Evolutionary conservation across 2,329 filamentous ascomycete species (phyloP).

Genomic region (Fusarium foetens): DNA sequence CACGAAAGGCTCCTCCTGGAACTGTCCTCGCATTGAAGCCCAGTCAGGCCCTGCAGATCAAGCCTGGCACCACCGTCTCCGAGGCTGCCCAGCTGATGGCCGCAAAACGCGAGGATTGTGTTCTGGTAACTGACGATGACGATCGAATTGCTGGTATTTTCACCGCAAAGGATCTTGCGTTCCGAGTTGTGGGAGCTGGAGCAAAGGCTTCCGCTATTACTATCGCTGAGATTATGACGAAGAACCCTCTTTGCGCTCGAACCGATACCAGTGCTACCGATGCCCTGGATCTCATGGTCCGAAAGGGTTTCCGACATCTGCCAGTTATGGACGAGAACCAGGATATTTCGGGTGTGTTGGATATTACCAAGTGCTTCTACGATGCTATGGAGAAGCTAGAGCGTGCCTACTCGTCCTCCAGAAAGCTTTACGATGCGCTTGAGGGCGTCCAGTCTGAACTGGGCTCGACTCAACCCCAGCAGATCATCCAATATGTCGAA

Average conservation of each 20-base stretch:
- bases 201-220: constrained; percentile 90
- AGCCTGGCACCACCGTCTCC: constrained; percentile 90
- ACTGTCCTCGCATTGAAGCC: constrained; percentile 96
- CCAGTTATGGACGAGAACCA: constrained; percentile 99
- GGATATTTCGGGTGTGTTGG: constrained; percentile 96
- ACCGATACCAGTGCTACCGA: constrained; percentile 99
- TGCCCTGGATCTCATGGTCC: constrained; percentile 96
- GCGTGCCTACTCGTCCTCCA: constrained; percentile 96
- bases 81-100: constrained; percentile 99
- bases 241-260: constrained; percentile 96
- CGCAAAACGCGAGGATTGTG: constrained; percentile 97
- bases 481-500: constrained; percentile 99
- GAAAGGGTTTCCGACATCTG: constrained; percentile 96
- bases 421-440: constrained; percentile 95
- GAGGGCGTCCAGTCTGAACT: constrained; percentile 98
- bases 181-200: constrained; percentile 92
- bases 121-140: constrained; percentile 96
- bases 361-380: constrained; percentile 99
- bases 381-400: constrained; percentile 99
- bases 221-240: constrained; percentile 99
- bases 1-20: constrained; percentile 92
- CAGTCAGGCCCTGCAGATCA: constrained; percentile 96
- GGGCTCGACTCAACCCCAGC: constrained; percentile 93
- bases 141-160: constrained; percentile 99
- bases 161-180: constrained; percentile 97